These are phyloP conservation scores for Moricandia moricandioides DNA, from an alignment of 345 rosid species.

Conservation along the genomic window DNA sequence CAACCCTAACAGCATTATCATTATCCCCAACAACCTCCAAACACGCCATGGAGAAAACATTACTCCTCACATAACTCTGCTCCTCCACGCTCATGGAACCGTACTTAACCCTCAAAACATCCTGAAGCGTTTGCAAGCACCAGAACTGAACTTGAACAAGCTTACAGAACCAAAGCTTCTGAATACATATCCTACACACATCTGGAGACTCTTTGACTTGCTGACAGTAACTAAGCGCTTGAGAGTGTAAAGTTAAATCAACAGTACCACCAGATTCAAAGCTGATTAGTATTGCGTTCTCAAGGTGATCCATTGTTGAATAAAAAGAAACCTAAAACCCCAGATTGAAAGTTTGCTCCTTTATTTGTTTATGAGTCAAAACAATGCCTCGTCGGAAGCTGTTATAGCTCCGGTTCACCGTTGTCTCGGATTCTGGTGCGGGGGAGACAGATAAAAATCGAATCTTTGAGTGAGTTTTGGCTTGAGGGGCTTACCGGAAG, in stretches of 20 bases:
- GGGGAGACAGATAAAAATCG: constrained; percentile 33
- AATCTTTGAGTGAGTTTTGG: constrained; percentile 5
- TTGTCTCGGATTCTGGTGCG: background rate
- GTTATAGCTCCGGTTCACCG: background rate
- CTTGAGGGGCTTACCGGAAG: constrained; percentile 5
- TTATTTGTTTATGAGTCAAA: constrained; percentile 8
- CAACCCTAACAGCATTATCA: constrained; percentile 46
- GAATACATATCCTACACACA: constrained; percentile 62
- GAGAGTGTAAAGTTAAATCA: constrained; percentile 52
- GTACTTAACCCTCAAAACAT: constrained; percentile 62
- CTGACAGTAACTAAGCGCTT: constrained; percentile 58
- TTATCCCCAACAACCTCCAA: constrained; percentile 49
- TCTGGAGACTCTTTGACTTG: constrained; percentile 56
- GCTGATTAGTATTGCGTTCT: constrained; percentile 69
- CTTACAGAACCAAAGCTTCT: constrained; percentile 61
- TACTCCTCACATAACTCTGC: constrained; percentile 52
- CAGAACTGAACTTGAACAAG: constrained; percentile 86
- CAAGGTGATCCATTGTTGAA: constrained; percentile 84
- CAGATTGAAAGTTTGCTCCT: constrained; percentile 11
- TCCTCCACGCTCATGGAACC: constrained; percentile 58
- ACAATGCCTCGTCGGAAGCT: constrained; percentile 10
- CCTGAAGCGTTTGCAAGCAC: constrained; percentile 85
- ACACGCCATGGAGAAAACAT: constrained; percentile 72
- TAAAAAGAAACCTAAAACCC: constrained; percentile 21
- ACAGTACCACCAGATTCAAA: constrained; percentile 68